phyloP scores from a whole-genome alignment of 805 yeast genomes.

The Metschnikowia cubensis region DNA sequence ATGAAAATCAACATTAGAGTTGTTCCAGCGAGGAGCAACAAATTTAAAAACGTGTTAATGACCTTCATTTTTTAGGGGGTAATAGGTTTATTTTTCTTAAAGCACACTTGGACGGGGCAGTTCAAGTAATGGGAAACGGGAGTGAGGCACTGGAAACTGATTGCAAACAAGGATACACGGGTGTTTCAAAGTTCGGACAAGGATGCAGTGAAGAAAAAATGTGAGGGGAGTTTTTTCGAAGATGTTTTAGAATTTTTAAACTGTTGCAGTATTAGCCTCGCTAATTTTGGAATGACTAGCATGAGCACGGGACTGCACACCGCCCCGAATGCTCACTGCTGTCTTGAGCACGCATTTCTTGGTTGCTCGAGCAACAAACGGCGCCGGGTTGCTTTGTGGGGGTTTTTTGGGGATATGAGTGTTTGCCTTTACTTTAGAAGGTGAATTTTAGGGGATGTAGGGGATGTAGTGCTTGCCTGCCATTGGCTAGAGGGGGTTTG shows the following conservation, averaged over 20 bases:
- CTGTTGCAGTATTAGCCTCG: conserved; percentile 9
- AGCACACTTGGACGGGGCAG: not conserved
- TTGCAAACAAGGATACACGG: conserved; percentile 18
- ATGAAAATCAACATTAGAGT: conserved; percentile 51
- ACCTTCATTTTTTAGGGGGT: conserved; percentile 25
- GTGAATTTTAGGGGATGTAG: too few species aligned
- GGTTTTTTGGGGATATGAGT: not conserved
- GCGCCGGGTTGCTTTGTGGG: not conserved
- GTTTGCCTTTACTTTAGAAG: not conserved
- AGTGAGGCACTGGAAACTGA: not conserved
- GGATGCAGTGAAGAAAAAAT: conserved; percentile 30
- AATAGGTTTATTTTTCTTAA: not conserved
- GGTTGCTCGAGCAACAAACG: conserved; percentile 11
- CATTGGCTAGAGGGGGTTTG: not conserved
- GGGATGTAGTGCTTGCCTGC: too few species aligned
- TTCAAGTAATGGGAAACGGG: not conserved
- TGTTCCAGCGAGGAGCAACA: conserved; percentile 40
- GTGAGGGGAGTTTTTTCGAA: conserved; percentile 29
- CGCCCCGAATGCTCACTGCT: conserved; percentile 9
- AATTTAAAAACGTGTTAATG: conserved; percentile 31
- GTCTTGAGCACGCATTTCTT: conserved; percentile 7
- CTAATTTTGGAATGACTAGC: conserved; percentile 19
- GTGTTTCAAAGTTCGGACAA: conserved; percentile 39
- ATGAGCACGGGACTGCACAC: conserved; percentile 9
- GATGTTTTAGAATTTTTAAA: conserved; percentile 6